phyloP scores from a whole-genome alignment of 352 stramenopile species.

The Pythium grandisporangium region DNA sequence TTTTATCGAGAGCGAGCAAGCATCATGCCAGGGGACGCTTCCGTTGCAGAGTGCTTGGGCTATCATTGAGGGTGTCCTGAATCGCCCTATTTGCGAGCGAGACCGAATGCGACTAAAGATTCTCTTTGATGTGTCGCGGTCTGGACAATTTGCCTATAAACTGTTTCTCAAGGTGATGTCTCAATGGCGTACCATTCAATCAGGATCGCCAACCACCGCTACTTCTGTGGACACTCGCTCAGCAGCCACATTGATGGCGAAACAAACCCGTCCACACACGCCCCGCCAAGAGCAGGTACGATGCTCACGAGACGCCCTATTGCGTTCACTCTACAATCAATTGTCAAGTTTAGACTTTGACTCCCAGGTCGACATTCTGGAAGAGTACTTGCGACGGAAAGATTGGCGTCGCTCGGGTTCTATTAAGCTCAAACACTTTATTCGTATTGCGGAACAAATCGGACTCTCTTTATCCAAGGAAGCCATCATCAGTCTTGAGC shows the following conservation, averaged over 20 bases:
- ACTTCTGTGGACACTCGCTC: too few relatives aligned
- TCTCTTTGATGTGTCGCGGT: conserved; percentile 62
- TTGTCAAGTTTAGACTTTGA: conserved; percentile 62
- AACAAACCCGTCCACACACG: neutral
- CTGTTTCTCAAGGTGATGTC: conserved; percentile 69
- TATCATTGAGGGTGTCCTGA: conserved; percentile 23
- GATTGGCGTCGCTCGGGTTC: conserved; percentile 15
- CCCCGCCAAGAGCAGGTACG: neutral
- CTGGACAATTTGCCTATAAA: conserved; percentile 52
- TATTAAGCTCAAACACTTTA: conserved; percentile 28
- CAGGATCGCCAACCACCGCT: too few relatives aligned
- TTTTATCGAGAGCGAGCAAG: conserved; percentile 26
- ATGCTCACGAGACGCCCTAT: conserved; percentile 16
- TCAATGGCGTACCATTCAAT: too few relatives aligned
- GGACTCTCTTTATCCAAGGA: conserved; percentile 34
- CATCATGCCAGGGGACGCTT: conserved; percentile 16
- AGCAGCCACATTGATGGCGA: neutral
- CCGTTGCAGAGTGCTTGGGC: conserved; percentile 15
- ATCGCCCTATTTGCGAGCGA: conserved; percentile 11
- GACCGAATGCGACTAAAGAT: conserved; percentile 37
- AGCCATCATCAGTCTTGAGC: conserved; percentile 22
- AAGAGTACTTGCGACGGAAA: conserved; percentile 38
- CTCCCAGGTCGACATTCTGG: conserved; percentile 50
- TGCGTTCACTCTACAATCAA: conserved; percentile 48
- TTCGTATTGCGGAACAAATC: conserved; percentile 38